These are phyloP conservation scores for Antrodiella citrinella DNA, from an alignment of 768 basidiomycete genomes.

Conservation along the genomic window DNA sequence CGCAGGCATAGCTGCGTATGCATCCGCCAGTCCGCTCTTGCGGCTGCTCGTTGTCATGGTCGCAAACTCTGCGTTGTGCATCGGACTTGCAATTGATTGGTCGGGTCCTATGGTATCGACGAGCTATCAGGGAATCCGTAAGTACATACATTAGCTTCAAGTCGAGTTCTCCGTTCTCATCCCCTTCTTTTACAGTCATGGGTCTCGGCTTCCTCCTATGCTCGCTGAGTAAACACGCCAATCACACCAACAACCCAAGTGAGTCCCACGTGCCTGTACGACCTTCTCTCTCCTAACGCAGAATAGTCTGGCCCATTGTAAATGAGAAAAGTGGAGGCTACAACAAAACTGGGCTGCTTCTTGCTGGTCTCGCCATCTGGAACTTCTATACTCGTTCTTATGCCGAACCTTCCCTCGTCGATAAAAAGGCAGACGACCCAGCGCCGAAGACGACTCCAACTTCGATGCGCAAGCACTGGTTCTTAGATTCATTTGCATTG, in stretches of 20 bases:
- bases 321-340: conserved; percentile 57
- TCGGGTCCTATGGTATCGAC: conserved; percentile 26
- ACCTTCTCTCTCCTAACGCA: too few species aligned
- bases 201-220: conserved; percentile 60
- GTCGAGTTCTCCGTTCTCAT: not conserved
- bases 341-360: conserved; percentile 55
- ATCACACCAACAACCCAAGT: conserved; percentile 79
- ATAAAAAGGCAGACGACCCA: conserved; percentile 1
- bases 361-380: conserved; percentile 50
- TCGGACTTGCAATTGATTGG: conserved; percentile 51
- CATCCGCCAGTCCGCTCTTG: conserved; percentile 39
- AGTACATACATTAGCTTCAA: conserved; percentile 16
- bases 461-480: conserved; percentile 21
- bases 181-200: conserved; percentile 36
- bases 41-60: conserved; percentile 49
- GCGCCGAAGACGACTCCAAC: not conserved
- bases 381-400: conserved; percentile 43
- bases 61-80: conserved; percentile 41
- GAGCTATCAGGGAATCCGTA: conserved; percentile 41
- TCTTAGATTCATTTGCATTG: conserved; percentile 43
- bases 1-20: conserved; percentile 46
- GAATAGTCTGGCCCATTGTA: conserved; percentile 71
- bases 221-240: conserved; percentile 65
- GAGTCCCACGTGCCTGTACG: conserved; percentile 7
- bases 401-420: conserved; percentile 1